Conservation (phyloP, 805 yeast genomes). For the Candida khao-thaluensis region DNA sequence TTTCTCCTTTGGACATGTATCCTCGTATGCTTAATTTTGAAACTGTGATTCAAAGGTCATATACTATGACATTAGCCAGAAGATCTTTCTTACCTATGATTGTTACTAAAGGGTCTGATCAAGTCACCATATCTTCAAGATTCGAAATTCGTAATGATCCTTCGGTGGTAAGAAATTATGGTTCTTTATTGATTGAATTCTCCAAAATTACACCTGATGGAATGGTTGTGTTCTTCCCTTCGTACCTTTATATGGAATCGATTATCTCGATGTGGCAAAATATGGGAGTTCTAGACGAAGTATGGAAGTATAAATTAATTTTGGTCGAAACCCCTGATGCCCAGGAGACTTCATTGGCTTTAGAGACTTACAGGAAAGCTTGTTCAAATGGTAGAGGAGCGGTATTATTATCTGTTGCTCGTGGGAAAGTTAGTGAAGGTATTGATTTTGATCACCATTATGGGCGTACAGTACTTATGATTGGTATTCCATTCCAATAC, state of each 20-base stretch:
- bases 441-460: conserved; percentile 98
- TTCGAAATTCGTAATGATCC: conserved; percentile 98
- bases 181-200: conserved; percentile 86
- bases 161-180: conserved; percentile 95
- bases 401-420: conserved; percentile 90
- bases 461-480: conserved; percentile 96
- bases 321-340: conserved; percentile 99
- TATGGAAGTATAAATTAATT: conserved; percentile 94
- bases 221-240: conserved; percentile 95
- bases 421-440: conserved; percentile 98
- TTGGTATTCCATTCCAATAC: conserved; percentile 98
- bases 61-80: conserved; percentile 91
- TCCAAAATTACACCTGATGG: conserved; percentile 98
- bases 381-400: conserved; percentile 99
- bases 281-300: conserved; percentile 97
- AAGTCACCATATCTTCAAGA: conserved; percentile 92
- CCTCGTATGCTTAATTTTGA: conserved; percentile 31
- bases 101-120: conserved; percentile 97
- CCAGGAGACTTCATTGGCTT: conserved; percentile 93
- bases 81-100: conserved; percentile 92
- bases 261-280: conserved; percentile 98
- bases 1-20: conserved; percentile 97
- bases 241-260: conserved; percentile 96
- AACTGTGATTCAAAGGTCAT: conserved; percentile 84
- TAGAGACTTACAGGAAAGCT: conserved; percentile 94